A percentile compares a stretch with the other conserved stretches of the same genome.
Conservation (phyloP, 1,284 basidiomycete species). For the Schizophyllum commune region DNA sequence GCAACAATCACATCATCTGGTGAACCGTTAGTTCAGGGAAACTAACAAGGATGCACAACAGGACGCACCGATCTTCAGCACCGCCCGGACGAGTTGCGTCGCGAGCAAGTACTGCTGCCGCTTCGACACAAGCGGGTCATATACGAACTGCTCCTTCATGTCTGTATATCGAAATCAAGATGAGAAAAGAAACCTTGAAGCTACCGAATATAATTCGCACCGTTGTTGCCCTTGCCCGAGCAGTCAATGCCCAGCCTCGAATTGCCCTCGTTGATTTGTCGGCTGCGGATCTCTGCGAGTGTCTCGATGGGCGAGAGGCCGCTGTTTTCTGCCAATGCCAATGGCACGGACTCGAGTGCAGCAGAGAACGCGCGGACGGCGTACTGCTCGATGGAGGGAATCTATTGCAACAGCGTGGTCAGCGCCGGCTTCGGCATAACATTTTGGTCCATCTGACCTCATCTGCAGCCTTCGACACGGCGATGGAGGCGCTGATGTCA, state of each 20-base stretch:
- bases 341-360: slow-evolving; percentile 88
- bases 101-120: slow-evolving; percentile 95
- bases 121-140: slow-evolving; percentile 96
- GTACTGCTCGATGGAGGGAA: slow-evolving; percentile 97
- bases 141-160: slow-evolving; percentile 97
- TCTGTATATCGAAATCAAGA: slow-evolving; percentile 40
- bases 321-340: slow-evolving; percentile 96
- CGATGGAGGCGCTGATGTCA: slow-evolving; percentile 92
- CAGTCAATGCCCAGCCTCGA: slow-evolving; percentile 92
- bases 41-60: neutral
- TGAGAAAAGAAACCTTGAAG: neutral
- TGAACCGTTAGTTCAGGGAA: no score
- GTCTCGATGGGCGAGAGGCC: slow-evolving; percentile 96
- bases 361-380: slow-evolving; percentile 98
- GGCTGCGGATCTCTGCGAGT: slow-evolving; percentile 88
- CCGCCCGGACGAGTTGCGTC: slow-evolving; percentile 81
- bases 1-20: slow-evolving; percentile 15
- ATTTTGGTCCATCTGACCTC: slow-evolving; percentile 54
- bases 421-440: neutral
- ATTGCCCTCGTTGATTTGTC: slow-evolving; percentile 86
- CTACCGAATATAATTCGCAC: slow-evolving; percentile 31
- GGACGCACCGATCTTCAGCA: slow-evolving; percentile 63
- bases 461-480: slow-evolving; percentile 91
- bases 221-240: slow-evolving; percentile 77
- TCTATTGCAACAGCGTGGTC: slow-evolving; percentile 36